These are phyloP conservation scores for Trifolium subterraneum DNA, from an alignment of 306 rosid species.

Conservation along the genomic window DNA sequence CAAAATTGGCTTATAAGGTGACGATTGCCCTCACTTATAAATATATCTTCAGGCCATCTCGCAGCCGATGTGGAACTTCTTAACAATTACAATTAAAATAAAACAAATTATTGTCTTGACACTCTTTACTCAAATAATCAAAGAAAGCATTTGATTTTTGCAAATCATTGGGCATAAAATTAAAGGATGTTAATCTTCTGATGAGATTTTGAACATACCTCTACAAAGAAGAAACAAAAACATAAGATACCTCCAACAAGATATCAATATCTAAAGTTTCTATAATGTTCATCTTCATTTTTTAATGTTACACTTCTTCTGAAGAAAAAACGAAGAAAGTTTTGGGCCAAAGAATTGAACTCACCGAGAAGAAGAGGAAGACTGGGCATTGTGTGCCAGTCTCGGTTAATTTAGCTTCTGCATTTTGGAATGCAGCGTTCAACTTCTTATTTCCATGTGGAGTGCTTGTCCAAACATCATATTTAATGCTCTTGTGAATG, in stretches of 20 bases:
- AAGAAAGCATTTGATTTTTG: constrained; percentile 21
- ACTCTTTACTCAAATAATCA: constrained; percentile 22
- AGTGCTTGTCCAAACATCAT: constrained; percentile 90
- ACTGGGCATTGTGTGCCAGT: constrained; percentile 61
- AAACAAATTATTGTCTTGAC: neutral
- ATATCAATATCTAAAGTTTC: constrained; percentile 28
- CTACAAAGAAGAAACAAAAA: constrained; percentile 19
- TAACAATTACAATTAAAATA: neutral
- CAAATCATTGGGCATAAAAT: neutral
- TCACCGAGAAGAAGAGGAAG: constrained; percentile 91
- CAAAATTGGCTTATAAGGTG: no score
- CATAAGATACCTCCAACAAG: constrained; percentile 11
- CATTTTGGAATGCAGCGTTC: constrained; percentile 64
- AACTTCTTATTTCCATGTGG: constrained; percentile 75
- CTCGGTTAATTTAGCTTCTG: constrained; percentile 57
- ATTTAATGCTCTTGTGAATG: constrained; percentile 74
- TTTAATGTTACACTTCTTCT: neutral
- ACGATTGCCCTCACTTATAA: no score
- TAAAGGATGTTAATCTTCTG: constrained; percentile 2
- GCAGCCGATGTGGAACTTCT: no score
- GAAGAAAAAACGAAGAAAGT: constrained; percentile 5
- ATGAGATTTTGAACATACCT: neutral
- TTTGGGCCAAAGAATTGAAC: constrained; percentile 37
- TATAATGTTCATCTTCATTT: neutral
- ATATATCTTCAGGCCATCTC: no score